phyloP scores from a whole-genome alignment of 139 green algal genomes.

The Desmodesmus armatus region DNA sequence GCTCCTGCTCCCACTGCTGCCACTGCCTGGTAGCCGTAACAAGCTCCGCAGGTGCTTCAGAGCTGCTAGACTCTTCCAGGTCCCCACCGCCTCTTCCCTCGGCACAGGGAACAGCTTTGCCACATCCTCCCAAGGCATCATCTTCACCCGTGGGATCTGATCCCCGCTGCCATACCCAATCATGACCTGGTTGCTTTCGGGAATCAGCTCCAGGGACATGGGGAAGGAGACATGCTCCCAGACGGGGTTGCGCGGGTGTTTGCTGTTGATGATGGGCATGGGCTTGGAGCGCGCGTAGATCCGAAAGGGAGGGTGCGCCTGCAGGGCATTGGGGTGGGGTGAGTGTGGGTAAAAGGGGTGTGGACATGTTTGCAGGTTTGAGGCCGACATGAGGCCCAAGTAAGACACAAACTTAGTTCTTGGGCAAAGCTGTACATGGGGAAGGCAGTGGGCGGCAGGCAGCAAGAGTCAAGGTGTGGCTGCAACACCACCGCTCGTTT shows the following conservation, averaged over 20 bases:
- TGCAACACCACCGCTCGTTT: neutral
- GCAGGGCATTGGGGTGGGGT: neutral
- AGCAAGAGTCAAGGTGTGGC: neutral
- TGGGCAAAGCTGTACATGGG: too few relatives aligned
- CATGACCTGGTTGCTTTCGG: conserved; percentile 48
- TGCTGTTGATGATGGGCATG: conserved; percentile 51
- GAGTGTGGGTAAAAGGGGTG: too few relatives aligned
- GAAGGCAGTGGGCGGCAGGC: neutral
- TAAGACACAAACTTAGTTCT: neutral
- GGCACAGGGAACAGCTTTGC: conserved; percentile 43
- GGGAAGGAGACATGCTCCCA: conserved; percentile 49
- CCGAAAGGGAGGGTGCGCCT: conserved; percentile 48
- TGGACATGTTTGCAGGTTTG: neutral
- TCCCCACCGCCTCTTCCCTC: too few relatives aligned
- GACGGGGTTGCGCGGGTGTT: conserved; percentile 47
- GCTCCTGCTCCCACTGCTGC: too few relatives aligned
- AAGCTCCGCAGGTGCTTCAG: too few relatives aligned
- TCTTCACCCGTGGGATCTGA: conserved; percentile 32
- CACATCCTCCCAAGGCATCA: conserved; percentile 51
- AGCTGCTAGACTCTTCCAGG: too few relatives aligned
- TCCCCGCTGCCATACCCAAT: conserved; percentile 48
- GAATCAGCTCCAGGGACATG: conserved; percentile 45
- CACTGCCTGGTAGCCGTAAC: too few relatives aligned
- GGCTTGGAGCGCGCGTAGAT: conserved; percentile 39
- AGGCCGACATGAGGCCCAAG: neutral